Base-by-base conservation (phyloP, 177 flowering plant species). In the Vitis hybrid region DNA sequence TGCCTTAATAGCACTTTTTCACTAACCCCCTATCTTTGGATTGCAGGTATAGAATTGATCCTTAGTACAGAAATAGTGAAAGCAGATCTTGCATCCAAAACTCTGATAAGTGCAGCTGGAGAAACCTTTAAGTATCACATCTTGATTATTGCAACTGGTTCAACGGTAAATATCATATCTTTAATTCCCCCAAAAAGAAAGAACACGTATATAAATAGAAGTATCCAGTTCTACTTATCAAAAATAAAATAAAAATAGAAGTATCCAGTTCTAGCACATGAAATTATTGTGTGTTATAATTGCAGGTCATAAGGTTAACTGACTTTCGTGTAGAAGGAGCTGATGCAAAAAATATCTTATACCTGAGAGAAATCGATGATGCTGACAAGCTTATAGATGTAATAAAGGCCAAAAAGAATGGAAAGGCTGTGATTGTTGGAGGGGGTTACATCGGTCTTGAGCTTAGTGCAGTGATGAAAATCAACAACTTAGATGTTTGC, bases 391-490 rank as follows among this genome's bases (percentile, higher is more conserved):
- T 93, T 74, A 76, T 85, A 4, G 94, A 87, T 79, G 90, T 85
- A 58, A 83, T 93, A 10, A 88, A 88, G 71, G 84, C 83, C 62
- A 90, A 91, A 77, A 92, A 88, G 72, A 78, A 82, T 66, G 96
- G 92, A 49, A 93, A 91, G 73, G 90, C 82, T 71, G 89, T 91
- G 61, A 69, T 93, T 73, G 98, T 93, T 81, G 98, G 98, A 56
- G 97, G 98, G 75, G 98, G 98, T 13, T 93, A 91, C 74, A 93
- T 91, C 62, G 98, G 94, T 75, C 92, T 91, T 69, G 97, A 91
- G 83, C 86, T 87, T 60, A 69, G 93, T 83, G 97, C 98, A 66
- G 95, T 78, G 27, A 35, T 91, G 82, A 82, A 65, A 71, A 67
- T 93, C 54, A 91, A 93, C 80, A 80, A 93, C 70, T 2, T 86